Conservation (phyloP, 2,329 filamentous ascomycete genomes). For the Aureobasidium mangrovei region DNA sequence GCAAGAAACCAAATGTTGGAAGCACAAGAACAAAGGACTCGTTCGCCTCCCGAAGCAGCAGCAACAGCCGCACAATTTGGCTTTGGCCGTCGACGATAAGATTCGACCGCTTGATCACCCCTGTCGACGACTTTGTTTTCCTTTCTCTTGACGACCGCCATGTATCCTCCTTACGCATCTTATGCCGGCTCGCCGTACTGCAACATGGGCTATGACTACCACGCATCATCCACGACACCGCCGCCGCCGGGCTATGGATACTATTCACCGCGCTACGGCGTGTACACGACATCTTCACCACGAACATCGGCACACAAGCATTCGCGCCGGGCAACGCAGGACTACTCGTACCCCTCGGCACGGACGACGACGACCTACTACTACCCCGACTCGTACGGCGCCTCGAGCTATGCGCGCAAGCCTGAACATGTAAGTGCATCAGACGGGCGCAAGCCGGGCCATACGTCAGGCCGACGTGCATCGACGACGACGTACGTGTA, state of each 20-base stretch:
- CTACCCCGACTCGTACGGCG: constrained; percentile 32
- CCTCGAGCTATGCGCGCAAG: constrained; percentile 40
- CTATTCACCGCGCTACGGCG: constrained; percentile 45
- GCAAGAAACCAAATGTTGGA: constrained; percentile 12
- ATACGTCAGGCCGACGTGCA: constrained; percentile 21
- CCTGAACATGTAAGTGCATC: constrained; percentile 60
- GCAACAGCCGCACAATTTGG: background rate
- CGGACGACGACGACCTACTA: constrained; percentile 29
- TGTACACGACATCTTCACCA: constrained; percentile 39
- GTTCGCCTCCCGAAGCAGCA: background rate
- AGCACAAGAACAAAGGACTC: constrained; percentile 3
- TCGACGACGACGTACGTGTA: constrained; percentile 46
- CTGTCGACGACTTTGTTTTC: background rate
- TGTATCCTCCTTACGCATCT: constrained; percentile 8
- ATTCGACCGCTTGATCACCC: background rate
- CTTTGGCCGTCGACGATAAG: background rate
- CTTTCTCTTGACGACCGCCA: background rate
- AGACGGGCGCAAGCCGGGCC: constrained; percentile 34
- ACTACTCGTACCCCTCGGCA: constrained; percentile 30
- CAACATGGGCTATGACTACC: constrained; percentile 42
- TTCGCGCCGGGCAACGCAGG: constrained; percentile 48
- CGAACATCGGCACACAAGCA: constrained; percentile 43
- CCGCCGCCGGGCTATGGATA: constrained; percentile 36
- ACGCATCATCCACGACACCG: constrained; percentile 43
- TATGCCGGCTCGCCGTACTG: constrained; percentile 32